Percentiles rank a stretch among this genome's conserved stretches.
These are phyloP conservation scores for Canna indica DNA, from an alignment of 176 grass and related monocot genomes.

Conservation along the genomic window DNA sequence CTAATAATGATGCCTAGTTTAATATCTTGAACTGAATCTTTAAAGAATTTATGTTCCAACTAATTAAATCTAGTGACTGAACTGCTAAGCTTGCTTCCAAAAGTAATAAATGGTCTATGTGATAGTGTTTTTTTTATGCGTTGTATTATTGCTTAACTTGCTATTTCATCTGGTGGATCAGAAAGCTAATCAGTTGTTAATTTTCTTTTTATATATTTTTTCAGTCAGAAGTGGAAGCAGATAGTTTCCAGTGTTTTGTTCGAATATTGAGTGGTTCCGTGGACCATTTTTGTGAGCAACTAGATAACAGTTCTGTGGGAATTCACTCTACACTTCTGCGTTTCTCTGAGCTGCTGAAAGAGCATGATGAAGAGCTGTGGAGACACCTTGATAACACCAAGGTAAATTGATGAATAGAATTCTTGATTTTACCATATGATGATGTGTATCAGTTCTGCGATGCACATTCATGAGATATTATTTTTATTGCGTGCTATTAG, in stretches of 20 bases:
- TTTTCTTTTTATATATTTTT: not conserved
- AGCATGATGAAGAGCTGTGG: constrained; percentile 92
- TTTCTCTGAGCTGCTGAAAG: constrained; percentile 80
- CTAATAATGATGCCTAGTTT: no score
- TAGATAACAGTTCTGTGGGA: constrained; percentile 75
- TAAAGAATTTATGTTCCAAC: no score
- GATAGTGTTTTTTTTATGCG: not conserved
- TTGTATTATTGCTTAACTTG: not conserved
- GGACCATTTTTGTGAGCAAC: constrained; percentile 81
- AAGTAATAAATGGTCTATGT: not conserved
- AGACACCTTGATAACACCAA: constrained; percentile 67
- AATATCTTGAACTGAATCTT: no score
- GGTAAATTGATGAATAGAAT: constrained; percentile 26
- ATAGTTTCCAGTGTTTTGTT: constrained; percentile 80
- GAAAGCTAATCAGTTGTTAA: not conserved
- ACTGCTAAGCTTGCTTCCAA: not conserved
- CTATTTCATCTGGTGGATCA: not conserved
- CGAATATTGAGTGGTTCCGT: constrained; percentile 62
- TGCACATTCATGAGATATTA: no score
- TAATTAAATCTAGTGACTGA: not conserved
- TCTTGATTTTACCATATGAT: not conserved
- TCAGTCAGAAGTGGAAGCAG: constrained; percentile 63
- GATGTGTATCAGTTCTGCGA: not conserved
- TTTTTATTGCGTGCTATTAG: not conserved
- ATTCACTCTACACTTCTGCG: constrained; percentile 57